Percentiles rank a stretch among this genome's conserved stretches.
phyloP scores from a whole-genome alignment of 192 early-diverging fungal species.

The Backusella macrospora region DNA sequence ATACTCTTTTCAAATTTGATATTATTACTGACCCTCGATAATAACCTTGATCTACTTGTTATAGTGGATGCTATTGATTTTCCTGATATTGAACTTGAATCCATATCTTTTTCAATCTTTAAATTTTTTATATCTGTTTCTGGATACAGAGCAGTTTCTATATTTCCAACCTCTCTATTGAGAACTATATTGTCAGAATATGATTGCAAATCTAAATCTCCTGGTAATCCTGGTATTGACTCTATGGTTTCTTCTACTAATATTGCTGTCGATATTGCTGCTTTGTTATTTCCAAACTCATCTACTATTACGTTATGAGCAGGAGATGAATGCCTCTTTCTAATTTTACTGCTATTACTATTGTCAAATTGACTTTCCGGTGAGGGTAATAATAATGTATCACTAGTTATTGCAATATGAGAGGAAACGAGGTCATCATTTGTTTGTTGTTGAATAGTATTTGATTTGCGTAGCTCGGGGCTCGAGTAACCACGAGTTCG shows the following conservation, averaged over 20 bases:
- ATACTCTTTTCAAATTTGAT: neutral
- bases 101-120: neutral
- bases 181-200: neutral
- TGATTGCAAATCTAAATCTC: neutral
- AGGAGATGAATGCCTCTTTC: neutral
- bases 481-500: slow-evolving; percentile 19
- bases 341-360: neutral
- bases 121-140: neutral
- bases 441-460: neutral
- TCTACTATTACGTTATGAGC: neutral
- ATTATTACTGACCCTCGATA: neutral
- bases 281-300: neutral
- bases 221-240: neutral
- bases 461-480: neutral
- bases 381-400: neutral
- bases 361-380: neutral
- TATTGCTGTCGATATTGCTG: neutral
- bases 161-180: neutral
- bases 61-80: neutral
- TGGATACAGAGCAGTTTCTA: neutral
- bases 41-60: neutral
- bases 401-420: neutral
- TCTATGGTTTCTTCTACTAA: neutral
- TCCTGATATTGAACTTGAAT: neutral
- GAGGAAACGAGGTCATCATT: neutral